A percentile compares a stretch with the other conserved stretches of the same genome.
These are phyloP conservation scores for Millerozyma miso DNA, from an alignment of 805 yeast species.

Conservation along the genomic window DNA sequence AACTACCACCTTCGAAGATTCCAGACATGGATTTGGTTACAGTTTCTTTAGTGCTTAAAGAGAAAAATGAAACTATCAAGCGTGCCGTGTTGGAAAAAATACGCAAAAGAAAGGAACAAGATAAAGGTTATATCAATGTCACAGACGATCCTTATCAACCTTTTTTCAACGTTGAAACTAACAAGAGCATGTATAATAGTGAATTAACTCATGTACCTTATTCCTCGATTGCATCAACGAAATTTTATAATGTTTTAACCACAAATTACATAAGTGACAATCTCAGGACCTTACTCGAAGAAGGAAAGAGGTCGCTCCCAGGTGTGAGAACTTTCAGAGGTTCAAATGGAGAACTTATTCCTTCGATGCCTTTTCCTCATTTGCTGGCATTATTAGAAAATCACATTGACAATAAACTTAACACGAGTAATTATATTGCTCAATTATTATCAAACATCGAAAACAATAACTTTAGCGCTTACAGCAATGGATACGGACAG, in stretches of 20 bases:
- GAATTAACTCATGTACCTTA: conserved; percentile 70
- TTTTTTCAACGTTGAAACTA: conserved; percentile 59
- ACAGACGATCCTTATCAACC: conserved; percentile 88
- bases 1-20: conserved; percentile 82
- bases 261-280: conserved; percentile 47
- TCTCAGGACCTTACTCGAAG: conserved; percentile 39
- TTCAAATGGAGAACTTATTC: conserved; percentile 46
- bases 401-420: conserved; percentile 18
- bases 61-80: conserved; percentile 72
- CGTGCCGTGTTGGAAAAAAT: conserved; percentile 84
- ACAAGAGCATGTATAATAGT: conserved; percentile 41
- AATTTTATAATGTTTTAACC: conserved; percentile 60
- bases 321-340: conserved; percentile 46
- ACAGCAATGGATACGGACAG: conserved; percentile 32
- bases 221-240: conserved; percentile 67
- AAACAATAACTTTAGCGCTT: conserved; percentile 35
- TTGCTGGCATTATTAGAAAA: conserved; percentile 37
- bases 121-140: conserved; percentile 73
- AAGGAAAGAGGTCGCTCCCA: conserved; percentile 42
- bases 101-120: conserved; percentile 64
- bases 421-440: conserved; percentile 31
- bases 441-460: conserved; percentile 38
- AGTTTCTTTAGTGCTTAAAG: conserved; percentile 67
- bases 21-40: conserved; percentile 90
- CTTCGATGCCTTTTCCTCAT: conserved; percentile 46